Conservation (phyloP, 2,329 filamentous ascomycete genomes). For the Didymella sp. region DNA sequence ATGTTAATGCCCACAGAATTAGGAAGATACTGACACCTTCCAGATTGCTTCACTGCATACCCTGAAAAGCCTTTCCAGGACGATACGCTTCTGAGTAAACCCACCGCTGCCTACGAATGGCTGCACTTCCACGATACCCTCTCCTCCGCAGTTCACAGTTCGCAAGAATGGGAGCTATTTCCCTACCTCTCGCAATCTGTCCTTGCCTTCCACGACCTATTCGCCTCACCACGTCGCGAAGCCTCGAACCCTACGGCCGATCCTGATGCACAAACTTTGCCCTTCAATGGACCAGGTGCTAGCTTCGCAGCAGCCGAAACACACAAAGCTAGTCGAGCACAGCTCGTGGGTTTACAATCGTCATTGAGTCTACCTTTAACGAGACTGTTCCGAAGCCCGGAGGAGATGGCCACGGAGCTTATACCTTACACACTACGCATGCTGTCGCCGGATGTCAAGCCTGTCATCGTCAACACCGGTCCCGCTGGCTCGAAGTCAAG, state of each 20-base stretch:
- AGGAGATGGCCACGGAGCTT: constrained; percentile 80
- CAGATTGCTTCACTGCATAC: constrained; percentile 84
- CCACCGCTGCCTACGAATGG: constrained; percentile 89
- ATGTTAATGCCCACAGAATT: background rate
- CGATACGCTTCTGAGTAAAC: constrained; percentile 88
- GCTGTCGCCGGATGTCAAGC: constrained; percentile 87
- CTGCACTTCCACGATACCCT: constrained; percentile 89
- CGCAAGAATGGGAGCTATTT: constrained; percentile 90
- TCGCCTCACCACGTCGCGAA: constrained; percentile 68
- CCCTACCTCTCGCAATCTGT: constrained; percentile 87
- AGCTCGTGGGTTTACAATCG: constrained; percentile 75
- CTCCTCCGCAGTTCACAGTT: constrained; percentile 77
- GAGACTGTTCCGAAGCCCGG: constrained; percentile 78
- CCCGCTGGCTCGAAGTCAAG: constrained; percentile 47
- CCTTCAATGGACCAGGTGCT: constrained; percentile 82
- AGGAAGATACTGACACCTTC: constrained; percentile 18
- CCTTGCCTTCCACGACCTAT: constrained; percentile 89
- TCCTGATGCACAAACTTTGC: constrained; percentile 60
- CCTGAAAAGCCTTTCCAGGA: constrained; percentile 90
- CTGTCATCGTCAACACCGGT: constrained; percentile 77
- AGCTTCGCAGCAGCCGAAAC: constrained; percentile 83
- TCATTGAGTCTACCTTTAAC: constrained; percentile 74
- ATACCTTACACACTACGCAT: constrained; percentile 85
- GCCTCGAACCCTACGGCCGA: constrained; percentile 50
- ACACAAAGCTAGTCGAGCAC: constrained; percentile 76